phyloP scores from a whole-genome alignment of 2,329 filamentous ascomycete genomes.

The Cladophialophora chaetospira region DNA sequence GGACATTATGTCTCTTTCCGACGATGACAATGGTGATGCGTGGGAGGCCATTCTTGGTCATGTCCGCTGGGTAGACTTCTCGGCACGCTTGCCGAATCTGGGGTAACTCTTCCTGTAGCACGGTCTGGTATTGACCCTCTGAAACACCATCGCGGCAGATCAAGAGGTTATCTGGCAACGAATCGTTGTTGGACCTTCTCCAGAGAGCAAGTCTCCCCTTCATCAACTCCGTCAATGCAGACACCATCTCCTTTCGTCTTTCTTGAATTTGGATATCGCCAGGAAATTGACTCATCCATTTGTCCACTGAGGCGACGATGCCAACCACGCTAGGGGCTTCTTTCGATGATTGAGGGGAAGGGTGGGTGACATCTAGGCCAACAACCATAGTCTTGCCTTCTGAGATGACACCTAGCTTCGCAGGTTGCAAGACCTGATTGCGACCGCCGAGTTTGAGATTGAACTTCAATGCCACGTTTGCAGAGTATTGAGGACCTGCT shows the following conservation, averaged over 20 bases:
- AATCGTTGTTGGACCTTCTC: slow-evolving; percentile 58
- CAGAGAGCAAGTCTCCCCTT: slow-evolving; percentile 67
- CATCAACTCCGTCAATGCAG: slow-evolving; percentile 63
- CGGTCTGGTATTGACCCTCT: slow-evolving; percentile 74
- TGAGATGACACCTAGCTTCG: slow-evolving; percentile 61
- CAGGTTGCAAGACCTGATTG: slow-evolving; percentile 64
- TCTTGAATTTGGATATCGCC: slow-evolving; percentile 68
- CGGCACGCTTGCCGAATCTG: slow-evolving; percentile 61
- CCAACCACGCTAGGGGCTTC: slow-evolving; percentile 74
- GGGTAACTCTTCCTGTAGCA: slow-evolving; percentile 67
- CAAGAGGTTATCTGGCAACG: slow-evolving; percentile 71
- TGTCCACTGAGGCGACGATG: slow-evolving; percentile 75
- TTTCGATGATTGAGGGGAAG: slow-evolving; percentile 64
- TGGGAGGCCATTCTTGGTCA: slow-evolving; percentile 54
- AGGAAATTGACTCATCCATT: slow-evolving; percentile 73
- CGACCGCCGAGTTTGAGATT: slow-evolving; percentile 77
- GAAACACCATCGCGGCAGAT: slow-evolving; percentile 89
- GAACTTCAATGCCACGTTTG: slow-evolving; percentile 74
- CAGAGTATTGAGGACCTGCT: slow-evolving; percentile 56
- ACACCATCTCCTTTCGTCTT: slow-evolving; percentile 64
- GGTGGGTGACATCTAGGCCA: slow-evolving; percentile 87
- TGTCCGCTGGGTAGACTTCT: slow-evolving; percentile 56
- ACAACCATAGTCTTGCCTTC: slow-evolving; percentile 79
- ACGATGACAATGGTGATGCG: slow-evolving; percentile 74
- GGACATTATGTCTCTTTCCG: slow-evolving; percentile 85